Conservation (phyloP, 2,329 filamentous ascomycete species). For the Dactylellina drechsleri region DNA sequence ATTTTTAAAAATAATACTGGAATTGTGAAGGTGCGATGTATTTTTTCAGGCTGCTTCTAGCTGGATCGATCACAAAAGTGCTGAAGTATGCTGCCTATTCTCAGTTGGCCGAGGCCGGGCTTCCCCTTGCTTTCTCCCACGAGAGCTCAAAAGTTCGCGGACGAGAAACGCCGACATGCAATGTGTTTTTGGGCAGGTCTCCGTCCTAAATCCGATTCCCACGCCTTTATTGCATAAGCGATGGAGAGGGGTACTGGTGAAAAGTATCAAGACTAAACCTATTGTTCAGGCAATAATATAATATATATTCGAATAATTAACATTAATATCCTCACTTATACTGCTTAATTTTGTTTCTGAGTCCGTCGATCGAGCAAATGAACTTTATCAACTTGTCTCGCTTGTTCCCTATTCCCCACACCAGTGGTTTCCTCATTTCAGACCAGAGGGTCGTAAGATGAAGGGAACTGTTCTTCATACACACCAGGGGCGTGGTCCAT, state of each 20-base stretch:
- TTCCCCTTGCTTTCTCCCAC: no score
- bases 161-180: no score
- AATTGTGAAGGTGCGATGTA: no score
- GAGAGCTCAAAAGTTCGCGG: no score
- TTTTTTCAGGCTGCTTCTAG: no score
- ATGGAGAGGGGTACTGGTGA: constrained; percentile 19
- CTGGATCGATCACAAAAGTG: background rate
- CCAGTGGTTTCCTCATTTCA: no score
- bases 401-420: constrained; percentile 3
- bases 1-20: no score
- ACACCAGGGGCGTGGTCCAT: background rate
- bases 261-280: constrained; percentile 29
- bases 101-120: no score
- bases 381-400: constrained; percentile 10
- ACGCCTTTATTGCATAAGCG: constrained; percentile 45
- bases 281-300: constrained; percentile 34
- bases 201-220: constrained; percentile 24
- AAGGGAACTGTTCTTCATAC: background rate
- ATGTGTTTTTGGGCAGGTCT: background rate
- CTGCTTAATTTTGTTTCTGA: constrained; percentile 38
- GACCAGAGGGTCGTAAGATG: no score
- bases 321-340: constrained; percentile 52
- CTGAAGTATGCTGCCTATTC: constrained; percentile 5
- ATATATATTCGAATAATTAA: constrained; percentile 50
- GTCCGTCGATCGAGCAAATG: constrained; percentile 9